Base-by-base conservation (phyloP, 768 basidiomycete genomes). In the Suillus subluteus region DNA sequence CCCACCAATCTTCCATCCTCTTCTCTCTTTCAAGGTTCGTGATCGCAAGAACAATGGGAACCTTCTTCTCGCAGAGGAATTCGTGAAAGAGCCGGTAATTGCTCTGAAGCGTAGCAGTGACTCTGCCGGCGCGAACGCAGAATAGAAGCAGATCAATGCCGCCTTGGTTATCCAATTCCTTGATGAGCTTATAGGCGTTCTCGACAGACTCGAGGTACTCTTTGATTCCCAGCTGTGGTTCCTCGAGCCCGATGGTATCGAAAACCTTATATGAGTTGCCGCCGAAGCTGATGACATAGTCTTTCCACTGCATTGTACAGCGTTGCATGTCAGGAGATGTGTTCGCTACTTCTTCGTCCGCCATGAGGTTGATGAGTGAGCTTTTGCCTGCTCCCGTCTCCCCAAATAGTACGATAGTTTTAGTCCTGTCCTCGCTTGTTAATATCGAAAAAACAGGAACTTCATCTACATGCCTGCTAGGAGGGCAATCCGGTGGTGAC, bases 101-200 rank as follows among this genome's bases (percentile, higher is more conserved):
- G 68, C 76, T 74, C 61, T 76, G 74, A 48, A 74, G 71, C 0
- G 77, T 72, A 21, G 78, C 74, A 41, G 75, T 79, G 71, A 83
- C 76, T 63, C 79, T 71, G 3, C 80, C 78, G 0, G 76, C 80
- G 4, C 79, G 78, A 75, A 83, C 76, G 68, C 79, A 79, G 62
- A 79, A 84, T 3, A 84, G 65, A 6, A 84, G 75, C 16, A 85
- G 81, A 64, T 75, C 79, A 41, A 85, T 72, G 37, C 84, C 83
- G 16, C 73, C 79, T 41, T 66, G 63, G 2, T 48, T 58, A 37
- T 66, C 38, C 12, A 84, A 73, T 11, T 48, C 69, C 13, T 59
- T 48, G 66, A 85, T 70, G 41, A 85, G 80, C 13, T 65, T 54
- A 59, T 72, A 74, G 6, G 78, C 73, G n/a, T 69, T 73, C 62